phyloP scores from a whole-genome alignment of 2,329 filamentous ascomycete genomes.

The Fusarium incarnatum region DNA sequence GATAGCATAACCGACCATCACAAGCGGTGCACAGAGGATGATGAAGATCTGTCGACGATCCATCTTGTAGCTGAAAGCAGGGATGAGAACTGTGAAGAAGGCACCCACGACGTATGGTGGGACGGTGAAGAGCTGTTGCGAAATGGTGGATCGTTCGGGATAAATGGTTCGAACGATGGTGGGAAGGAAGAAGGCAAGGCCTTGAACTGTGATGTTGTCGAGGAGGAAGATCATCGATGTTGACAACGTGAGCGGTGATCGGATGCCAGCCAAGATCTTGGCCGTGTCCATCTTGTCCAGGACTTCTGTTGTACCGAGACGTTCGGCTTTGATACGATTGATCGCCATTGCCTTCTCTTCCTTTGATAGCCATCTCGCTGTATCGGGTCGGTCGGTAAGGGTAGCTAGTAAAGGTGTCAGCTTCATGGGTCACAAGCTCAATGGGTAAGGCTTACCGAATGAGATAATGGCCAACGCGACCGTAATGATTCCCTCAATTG shows the following conservation, averaged over 20 bases:
- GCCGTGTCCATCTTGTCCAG: slow-evolving; percentile 67
- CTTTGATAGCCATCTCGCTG: slow-evolving; percentile 71
- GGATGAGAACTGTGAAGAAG: slow-evolving; percentile 73
- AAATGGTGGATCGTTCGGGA: slow-evolving; percentile 64
- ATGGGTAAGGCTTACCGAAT: neutral
- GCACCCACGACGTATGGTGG: slow-evolving; percentile 77
- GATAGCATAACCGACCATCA: slow-evolving; percentile 78
- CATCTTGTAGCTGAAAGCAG: slow-evolving; percentile 69
- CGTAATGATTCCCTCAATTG: slow-evolving; percentile 75
- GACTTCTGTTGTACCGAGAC: slow-evolving; percentile 67
- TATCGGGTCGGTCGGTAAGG: slow-evolving; percentile 73
- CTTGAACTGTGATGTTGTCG: slow-evolving; percentile 78
- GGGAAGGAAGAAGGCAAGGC: slow-evolving; percentile 76
- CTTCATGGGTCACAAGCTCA: accelerated
- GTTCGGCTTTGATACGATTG: slow-evolving; percentile 69
- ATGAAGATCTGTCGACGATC: slow-evolving; percentile 72
- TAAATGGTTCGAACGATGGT: slow-evolving; percentile 79
- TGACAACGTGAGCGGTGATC: slow-evolving; percentile 65
- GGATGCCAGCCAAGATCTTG: slow-evolving; percentile 72
- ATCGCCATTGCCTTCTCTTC: slow-evolving; percentile 73
- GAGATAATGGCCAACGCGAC: slow-evolving; percentile 62
- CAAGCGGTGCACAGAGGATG: slow-evolving; percentile 68
- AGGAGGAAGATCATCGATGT: slow-evolving; percentile 71
- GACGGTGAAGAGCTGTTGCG: slow-evolving; percentile 76
- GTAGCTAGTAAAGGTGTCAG: slow-evolving; percentile 56